Percentiles rank a stretch among this genome's conserved stretches.
These are phyloP conservation scores for Metschnikowia amazonensis DNA, from an alignment of 805 yeast genomes.

Conservation along the genomic window DNA sequence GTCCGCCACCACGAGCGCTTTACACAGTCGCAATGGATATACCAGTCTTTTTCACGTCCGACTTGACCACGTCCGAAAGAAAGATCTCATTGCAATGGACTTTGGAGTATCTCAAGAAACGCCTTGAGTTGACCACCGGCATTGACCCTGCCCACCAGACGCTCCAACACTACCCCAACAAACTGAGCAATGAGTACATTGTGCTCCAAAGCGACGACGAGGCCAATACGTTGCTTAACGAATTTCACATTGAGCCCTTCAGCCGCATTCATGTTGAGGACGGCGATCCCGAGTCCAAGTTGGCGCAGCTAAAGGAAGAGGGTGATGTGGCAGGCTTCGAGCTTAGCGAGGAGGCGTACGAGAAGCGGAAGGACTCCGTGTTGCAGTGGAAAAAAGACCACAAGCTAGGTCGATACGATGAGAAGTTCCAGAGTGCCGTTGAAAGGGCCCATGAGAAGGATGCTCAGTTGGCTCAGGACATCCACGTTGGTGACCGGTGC, in stretches of 20 bases:
- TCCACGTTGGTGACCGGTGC: conserved; percentile 54
- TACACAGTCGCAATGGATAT: conserved; percentile 32
- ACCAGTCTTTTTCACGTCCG: conserved; percentile 57
- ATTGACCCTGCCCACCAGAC: conserved; percentile 57
- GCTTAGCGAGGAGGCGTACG: conserved; percentile 61
- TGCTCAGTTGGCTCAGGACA: conserved; percentile 14
- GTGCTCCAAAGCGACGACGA: conserved; percentile 24
- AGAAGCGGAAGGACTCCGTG: conserved; percentile 56
- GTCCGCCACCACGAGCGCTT: not conserved
- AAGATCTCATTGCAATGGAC: conserved; percentile 63
- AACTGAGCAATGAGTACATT: conserved; percentile 34
- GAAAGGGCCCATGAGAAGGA: conserved; percentile 5
- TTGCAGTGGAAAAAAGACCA: conserved; percentile 71
- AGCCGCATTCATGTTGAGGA: conserved; percentile 59
- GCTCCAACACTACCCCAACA: conserved; percentile 42
- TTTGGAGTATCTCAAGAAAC: conserved; percentile 46
- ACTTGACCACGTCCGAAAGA: conserved; percentile 65
- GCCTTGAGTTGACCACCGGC: conserved; percentile 71
- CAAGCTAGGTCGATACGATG: conserved; percentile 66
- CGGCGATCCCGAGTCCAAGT: conserved; percentile 48
- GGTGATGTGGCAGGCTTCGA: conserved; percentile 35
- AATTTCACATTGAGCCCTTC: conserved; percentile 32
- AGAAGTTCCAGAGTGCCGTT: conserved; percentile 29
- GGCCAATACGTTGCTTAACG: conserved; percentile 19
- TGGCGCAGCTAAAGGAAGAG: conserved; percentile 35